Percentiles rank a stretch among this genome's conserved stretches.
These are phyloP conservation scores for Calocybe gangraenosa DNA, from an alignment of 768 basidiomycete genomes.

Conservation along the genomic window DNA sequence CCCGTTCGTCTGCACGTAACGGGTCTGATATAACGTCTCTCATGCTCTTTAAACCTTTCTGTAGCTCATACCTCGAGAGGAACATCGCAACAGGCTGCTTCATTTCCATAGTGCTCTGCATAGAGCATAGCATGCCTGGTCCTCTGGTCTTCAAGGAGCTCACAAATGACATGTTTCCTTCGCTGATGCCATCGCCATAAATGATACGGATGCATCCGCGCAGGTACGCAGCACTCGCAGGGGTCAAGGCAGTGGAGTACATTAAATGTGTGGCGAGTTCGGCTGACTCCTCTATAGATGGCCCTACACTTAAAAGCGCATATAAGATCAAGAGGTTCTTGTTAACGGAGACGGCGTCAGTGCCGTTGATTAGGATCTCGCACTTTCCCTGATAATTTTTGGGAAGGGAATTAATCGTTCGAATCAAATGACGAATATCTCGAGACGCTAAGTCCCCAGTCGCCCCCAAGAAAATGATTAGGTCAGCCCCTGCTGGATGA, in stretches of 20 bases:
- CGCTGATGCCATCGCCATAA: slow-evolving; percentile 26
- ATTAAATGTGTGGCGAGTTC: slow-evolving; percentile 38
- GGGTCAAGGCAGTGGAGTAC: slow-evolving; percentile 36
- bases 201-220: slow-evolving; percentile 30
- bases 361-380: slow-evolving; percentile 35
- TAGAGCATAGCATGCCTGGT: slow-evolving; percentile 28
- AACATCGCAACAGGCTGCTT: slow-evolving; percentile 37
- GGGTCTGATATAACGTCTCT: slow-evolving; percentile 29
- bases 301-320: slow-evolving; percentile 32
- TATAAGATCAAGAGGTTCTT: slow-evolving; percentile 37
- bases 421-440: slow-evolving; percentile 31
- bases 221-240: slow-evolving; percentile 30
- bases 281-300: slow-evolving; percentile 36
- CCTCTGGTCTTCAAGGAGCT: slow-evolving; percentile 30
- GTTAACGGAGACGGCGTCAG: slow-evolving; percentile 32
- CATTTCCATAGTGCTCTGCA: slow-evolving; percentile 32
- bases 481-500: no score
- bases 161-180: slow-evolving; percentile 35
- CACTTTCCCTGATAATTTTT: slow-evolving; percentile 30
- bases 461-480: no score
- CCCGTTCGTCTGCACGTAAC: slow-evolving; percentile 34
- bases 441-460: slow-evolving; percentile 21
- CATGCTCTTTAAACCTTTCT: slow-evolving; percentile 25
- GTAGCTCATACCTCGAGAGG: slow-evolving; percentile 17
- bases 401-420: slow-evolving; percentile 34